Conservation (phyloP, 148 eudicot genomes). For the Fagopyrum esculentum region DNA sequence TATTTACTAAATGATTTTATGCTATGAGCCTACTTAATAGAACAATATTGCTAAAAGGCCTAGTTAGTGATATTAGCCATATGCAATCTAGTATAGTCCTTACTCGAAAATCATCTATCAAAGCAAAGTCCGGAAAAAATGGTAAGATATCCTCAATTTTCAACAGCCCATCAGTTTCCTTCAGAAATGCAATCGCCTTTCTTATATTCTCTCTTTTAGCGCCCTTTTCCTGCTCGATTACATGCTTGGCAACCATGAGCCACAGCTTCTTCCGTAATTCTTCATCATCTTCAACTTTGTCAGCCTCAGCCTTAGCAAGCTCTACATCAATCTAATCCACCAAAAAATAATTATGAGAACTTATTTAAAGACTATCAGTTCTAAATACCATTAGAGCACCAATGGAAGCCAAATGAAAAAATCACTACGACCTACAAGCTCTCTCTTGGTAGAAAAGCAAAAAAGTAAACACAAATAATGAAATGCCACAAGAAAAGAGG, state of each 20-base stretch:
- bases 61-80: too few species aligned
- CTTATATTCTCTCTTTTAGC: constrained; percentile 98
- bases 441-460: background rate
- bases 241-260: constrained; percentile 99
- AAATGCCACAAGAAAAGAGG: background rate
- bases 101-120: constrained; percentile 97
- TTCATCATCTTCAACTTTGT: constrained; percentile 98
- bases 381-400: background rate
- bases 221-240: constrained; percentile 85
- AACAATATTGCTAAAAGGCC: too few species aligned
- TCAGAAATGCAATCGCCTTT: constrained; percentile 95
- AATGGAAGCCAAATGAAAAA: background rate
- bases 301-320: constrained; percentile 99
- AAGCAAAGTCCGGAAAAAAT: constrained; percentile 91
- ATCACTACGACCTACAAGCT: background rate
- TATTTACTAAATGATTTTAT: too few species aligned
- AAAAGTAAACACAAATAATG: background rate
- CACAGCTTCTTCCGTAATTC: constrained; percentile 92
- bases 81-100: background rate
- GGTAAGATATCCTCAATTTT: constrained; percentile 98
- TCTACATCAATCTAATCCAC: constrained; percentile 77
- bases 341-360: constrained; percentile 13
- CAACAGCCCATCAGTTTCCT: constrained; percentile 93
- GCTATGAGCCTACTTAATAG: too few species aligned
- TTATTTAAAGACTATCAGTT: background rate